These are phyloP conservation scores for Suillus placidus DNA, from an alignment of 768 basidiomycete species.

Conservation along the genomic window DNA sequence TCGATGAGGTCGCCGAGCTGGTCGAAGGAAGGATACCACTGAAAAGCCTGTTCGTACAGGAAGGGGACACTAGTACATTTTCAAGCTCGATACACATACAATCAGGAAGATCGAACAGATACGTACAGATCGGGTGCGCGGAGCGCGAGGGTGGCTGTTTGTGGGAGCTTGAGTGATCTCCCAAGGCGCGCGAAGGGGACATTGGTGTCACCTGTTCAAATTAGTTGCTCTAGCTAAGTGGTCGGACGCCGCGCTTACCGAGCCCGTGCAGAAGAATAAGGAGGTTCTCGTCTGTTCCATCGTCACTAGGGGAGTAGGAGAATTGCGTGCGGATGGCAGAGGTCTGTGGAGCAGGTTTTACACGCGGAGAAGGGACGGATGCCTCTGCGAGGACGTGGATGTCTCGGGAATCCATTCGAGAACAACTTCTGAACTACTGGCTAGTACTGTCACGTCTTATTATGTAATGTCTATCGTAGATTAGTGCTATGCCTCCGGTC, in stretches of 20 bases:
- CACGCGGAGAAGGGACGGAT: conserved; percentile 28
- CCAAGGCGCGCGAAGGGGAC: conserved; percentile 77
- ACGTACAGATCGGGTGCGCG: conserved; percentile 77
- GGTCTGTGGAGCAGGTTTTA: conserved; percentile 53
- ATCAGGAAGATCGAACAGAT: background rate
- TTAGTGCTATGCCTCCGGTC: background rate
- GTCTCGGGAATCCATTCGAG: conserved; percentile 9
- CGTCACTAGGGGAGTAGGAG: conserved; percentile 71
- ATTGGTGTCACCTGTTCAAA: conserved; percentile 73
- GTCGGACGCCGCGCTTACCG: conserved; percentile 47
- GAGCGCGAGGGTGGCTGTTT: conserved; percentile 83
- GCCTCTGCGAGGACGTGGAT: conserved; percentile 23
- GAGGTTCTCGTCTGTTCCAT: conserved; percentile 86
- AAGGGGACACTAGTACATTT: conserved; percentile 63
- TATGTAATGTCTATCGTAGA: background rate
- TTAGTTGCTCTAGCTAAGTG: conserved; percentile 4
- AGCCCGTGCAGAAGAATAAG: conserved; percentile 85
- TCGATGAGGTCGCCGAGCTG: conserved; percentile 70
- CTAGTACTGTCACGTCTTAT: background rate
- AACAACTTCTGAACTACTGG: background rate
- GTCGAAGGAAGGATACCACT: conserved; percentile 88
- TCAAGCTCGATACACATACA: conserved; percentile 1
- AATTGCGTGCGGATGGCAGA: conserved; percentile 57
- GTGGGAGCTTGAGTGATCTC: conserved; percentile 76
- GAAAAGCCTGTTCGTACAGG: conserved; percentile 76